Percentiles rank a stretch among this genome's conserved stretches.
Conservation (phyloP, 331 rosid species). For the Erythrophleum ivorense region DNA sequence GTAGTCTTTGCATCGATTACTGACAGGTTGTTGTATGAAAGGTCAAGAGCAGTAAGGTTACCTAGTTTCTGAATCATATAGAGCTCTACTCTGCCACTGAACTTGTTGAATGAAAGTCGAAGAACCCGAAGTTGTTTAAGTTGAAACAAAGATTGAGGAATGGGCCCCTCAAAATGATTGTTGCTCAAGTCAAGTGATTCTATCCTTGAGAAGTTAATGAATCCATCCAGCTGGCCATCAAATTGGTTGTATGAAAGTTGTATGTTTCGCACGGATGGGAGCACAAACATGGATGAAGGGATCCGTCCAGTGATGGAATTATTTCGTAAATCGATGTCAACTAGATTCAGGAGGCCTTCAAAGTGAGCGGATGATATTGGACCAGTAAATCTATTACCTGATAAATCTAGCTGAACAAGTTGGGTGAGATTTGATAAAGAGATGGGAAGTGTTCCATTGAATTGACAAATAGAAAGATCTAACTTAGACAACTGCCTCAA, state of each 20-base stretch:
- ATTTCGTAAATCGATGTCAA: neutral
- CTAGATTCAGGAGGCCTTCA: neutral
- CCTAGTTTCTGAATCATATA: neutral
- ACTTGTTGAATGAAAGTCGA: conserved; percentile 38
- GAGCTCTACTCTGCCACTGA: neutral
- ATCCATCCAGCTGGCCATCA: conserved; percentile 26
- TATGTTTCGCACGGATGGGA: conserved; percentile 21
- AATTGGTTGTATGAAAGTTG: conserved; percentile 36
- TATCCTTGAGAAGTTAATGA: neutral
- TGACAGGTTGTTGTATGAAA: conserved; percentile 42
- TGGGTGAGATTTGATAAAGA: neutral
- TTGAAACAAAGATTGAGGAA: conserved; percentile 8
- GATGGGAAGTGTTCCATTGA: neutral
- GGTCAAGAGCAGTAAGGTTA: conserved; percentile 36
- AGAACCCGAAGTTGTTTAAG: neutral
- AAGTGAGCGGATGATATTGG: neutral
- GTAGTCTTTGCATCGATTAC: neutral
- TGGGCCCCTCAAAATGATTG: conserved; percentile 35
- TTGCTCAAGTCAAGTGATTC: neutral
- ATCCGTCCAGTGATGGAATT: neutral
- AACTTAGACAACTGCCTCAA: neutral
- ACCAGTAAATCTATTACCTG: neutral
- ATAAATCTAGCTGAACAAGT: neutral
- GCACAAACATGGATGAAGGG: conserved; percentile 28
- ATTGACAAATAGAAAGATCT: neutral